Percentiles rank a stretch among this genome's conserved stretches.
phyloP scores from a whole-genome alignment of 2,329 filamentous ascomycete species.

The Pestalotiopsis sp. region DNA sequence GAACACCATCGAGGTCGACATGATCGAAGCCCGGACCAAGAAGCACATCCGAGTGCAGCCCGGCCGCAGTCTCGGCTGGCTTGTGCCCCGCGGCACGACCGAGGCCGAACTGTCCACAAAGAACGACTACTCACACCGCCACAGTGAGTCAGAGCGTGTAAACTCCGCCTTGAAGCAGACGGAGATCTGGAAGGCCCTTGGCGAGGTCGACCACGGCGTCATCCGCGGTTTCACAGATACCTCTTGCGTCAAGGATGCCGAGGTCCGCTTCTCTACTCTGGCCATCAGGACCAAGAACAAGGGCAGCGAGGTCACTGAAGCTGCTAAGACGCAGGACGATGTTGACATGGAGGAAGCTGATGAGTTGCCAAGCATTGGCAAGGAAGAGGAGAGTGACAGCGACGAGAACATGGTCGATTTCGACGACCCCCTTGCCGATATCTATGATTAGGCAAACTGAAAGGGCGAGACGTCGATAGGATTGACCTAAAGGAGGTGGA shows the following conservation, averaged over 20 bases:
- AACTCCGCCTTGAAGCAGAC: constrained; percentile 19
- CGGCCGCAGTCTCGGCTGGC: constrained; percentile 18
- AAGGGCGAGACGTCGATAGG: too few relatives aligned
- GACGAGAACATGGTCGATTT: too few relatives aligned
- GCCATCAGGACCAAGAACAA: background rate
- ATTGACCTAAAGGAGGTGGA: background rate
- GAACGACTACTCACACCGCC: background rate
- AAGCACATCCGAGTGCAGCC: constrained; percentile 17
- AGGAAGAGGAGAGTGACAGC: too few relatives aligned
- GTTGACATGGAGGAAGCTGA: background rate
- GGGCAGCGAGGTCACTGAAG: too few relatives aligned
- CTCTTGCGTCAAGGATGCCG: background rate
- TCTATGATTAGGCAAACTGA: too few relatives aligned
- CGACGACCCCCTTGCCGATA: too few relatives aligned
- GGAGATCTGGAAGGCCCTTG: constrained; percentile 30
- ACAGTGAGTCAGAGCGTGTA: constrained; percentile 15
- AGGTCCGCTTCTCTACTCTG: background rate
- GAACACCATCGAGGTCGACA: constrained; percentile 43
- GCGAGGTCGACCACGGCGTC: constrained; percentile 29
- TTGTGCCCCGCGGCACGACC: constrained; percentile 7
- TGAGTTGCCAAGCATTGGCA: too few relatives aligned
- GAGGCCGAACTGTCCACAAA: background rate
- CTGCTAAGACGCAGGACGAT: background rate
- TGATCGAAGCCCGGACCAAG: constrained; percentile 33
- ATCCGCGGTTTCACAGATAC: constrained; percentile 18